Evolutionary conservation across 306 rosid genomes (phyloP).

Genomic region (Quercus aquifolioides): DNA sequence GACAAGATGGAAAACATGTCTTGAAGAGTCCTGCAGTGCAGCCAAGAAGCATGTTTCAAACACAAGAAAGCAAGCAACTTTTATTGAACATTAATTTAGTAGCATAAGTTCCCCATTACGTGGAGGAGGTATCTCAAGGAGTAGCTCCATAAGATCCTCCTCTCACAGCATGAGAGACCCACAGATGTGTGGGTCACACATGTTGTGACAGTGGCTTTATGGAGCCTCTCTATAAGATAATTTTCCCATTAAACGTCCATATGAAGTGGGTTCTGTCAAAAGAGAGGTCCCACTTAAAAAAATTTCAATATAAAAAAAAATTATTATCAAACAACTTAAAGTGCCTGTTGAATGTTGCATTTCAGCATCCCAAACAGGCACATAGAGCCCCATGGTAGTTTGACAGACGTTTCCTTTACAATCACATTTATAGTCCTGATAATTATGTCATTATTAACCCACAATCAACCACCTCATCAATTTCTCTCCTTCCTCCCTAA

Average conservation of each 20-base stretch:
- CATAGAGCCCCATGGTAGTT: not conserved
- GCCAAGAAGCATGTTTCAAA: constrained; percentile 17
- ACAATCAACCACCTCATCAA: not conserved
- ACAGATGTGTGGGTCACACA: too few species aligned
- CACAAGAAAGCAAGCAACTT: constrained; percentile 14
- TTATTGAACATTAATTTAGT: not conserved
- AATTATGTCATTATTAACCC: not conserved
- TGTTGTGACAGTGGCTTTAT: too few species aligned
- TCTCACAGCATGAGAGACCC: too few species aligned
- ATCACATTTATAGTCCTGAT: not conserved
- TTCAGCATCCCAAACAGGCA: not conserved
- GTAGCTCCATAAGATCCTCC: too few species aligned
- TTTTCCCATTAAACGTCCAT: not conserved
- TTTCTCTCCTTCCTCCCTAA: not conserved
- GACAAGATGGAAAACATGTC: constrained; percentile 92
- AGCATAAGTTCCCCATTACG: not conserved
- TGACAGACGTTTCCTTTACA: not conserved
- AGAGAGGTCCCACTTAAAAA: not conserved
- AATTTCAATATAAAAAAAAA: not conserved
- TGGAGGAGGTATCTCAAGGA: too few species aligned
- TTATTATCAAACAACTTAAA: not conserved
- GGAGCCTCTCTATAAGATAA: too few species aligned
- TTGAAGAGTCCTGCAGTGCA: constrained; percentile 78
- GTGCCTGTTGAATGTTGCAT: not conserved
- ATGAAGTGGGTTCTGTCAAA: not conserved